A percentile compares a stretch with the other conserved stretches of the same genome.
Conservation (phyloP, 2,329 filamentous ascomycete genomes). For the Colletotrichum plurivorum region DNA sequence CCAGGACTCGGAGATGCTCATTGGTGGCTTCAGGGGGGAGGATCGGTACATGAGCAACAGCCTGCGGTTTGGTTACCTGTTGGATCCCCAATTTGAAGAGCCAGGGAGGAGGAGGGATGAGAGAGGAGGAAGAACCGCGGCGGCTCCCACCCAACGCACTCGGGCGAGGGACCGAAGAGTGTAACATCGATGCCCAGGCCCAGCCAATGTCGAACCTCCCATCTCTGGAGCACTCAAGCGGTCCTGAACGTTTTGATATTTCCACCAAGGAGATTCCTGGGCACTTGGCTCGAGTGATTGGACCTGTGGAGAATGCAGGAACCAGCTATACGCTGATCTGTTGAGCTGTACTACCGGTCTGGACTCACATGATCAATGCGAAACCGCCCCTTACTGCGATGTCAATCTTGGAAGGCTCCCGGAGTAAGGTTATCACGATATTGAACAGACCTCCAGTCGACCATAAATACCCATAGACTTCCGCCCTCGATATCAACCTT, state of each 20-base stretch:
- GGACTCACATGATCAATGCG: slow-evolving; percentile 24
- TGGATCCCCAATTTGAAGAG: too few relatives aligned
- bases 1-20: neutral
- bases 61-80: too few relatives aligned
- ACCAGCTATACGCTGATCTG: neutral
- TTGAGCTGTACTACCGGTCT: neutral
- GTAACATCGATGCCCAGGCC: too few relatives aligned
- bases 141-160: slow-evolving; percentile 2
- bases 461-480: slow-evolving; percentile 18
- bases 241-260: slow-evolving; percentile 15
- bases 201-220: too few relatives aligned
- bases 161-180: slow-evolving; percentile 7
- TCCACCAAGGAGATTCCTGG: slow-evolving; percentile 39
- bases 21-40: slow-evolving; percentile 17
- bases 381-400: slow-evolving; percentile 22
- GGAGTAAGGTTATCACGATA: slow-evolving; percentile 1
- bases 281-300: slow-evolving; percentile 1
- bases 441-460: neutral
- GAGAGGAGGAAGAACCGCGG: neutral
- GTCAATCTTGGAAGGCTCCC: neutral
- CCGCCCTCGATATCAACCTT: neutral
- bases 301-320: slow-evolving; percentile 8
- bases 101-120: too few relatives aligned
- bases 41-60: slow-evolving; percentile 8
- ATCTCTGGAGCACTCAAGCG: neutral